Conservation (phyloP, 73 alveolate genomes). For the Effrenium voratum region DNA sequence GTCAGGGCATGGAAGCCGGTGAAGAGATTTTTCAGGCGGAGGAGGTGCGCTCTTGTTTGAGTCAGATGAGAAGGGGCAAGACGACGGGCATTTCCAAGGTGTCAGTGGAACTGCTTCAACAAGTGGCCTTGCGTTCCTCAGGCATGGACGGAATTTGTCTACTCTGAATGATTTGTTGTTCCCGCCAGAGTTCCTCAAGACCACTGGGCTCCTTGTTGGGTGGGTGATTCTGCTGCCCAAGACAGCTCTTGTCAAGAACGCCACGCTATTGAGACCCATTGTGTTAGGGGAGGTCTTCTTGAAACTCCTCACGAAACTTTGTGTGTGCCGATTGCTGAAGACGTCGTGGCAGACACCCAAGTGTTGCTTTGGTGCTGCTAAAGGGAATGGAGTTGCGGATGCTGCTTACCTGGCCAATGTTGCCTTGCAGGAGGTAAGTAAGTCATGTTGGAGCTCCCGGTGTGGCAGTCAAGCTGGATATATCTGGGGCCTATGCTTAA, state of each 20-base stretch:
- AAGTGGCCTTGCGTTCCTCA: neutral
- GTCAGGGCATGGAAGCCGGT: no score
- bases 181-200: neutral
- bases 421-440: neutral
- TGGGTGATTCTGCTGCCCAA: neutral
- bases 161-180: neutral
- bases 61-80: neutral
- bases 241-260: neutral
- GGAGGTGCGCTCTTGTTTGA: neutral
- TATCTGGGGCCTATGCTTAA: neutral
- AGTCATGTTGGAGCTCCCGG: neutral
- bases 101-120: neutral
- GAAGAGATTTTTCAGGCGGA: no score
- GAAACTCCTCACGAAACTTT: neutral
- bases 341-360: neutral
- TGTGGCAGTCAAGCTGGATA: neutral
- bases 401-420: neutral
- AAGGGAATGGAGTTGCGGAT: neutral
- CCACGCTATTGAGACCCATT: neutral
- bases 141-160: neutral
- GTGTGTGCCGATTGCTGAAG: neutral
- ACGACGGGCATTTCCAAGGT: neutral
- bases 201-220: neutral
- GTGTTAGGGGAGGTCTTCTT: neutral
- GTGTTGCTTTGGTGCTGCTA: neutral